Conservation (phyloP, 2,329 filamentous ascomycete genomes). For the Ophiocordyceps camponoti-rufipedis region DNA sequence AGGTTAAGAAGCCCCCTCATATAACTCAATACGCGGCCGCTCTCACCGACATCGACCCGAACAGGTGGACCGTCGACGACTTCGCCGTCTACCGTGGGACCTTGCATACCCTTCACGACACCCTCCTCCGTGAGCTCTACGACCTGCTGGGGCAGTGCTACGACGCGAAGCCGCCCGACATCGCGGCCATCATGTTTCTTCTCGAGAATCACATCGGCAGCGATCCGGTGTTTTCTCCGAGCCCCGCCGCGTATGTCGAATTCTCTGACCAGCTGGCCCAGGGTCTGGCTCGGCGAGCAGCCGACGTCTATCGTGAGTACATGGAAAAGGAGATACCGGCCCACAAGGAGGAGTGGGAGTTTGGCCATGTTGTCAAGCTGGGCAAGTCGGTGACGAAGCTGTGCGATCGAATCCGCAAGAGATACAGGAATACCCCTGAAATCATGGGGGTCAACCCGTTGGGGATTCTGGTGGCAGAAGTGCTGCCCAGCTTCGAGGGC, state of each 20-base stretch:
- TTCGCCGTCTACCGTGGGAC: slow-evolving; percentile 55
- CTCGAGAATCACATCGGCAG: slow-evolving; percentile 66
- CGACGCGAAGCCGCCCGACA: slow-evolving; percentile 67
- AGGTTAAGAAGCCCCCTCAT: slow-evolving; percentile 44
- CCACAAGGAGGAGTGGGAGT: slow-evolving; percentile 71
- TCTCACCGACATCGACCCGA: slow-evolving; percentile 37
- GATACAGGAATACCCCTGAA: slow-evolving; percentile 72
- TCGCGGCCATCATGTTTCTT: slow-evolving; percentile 63
- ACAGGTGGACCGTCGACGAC: slow-evolving; percentile 51
- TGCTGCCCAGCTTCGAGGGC: slow-evolving; percentile 78
- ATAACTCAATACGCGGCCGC: slow-evolving; percentile 32
- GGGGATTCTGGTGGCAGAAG: slow-evolving; percentile 59
- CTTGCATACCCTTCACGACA: slow-evolving; percentile 59
- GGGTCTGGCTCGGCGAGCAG: slow-evolving; percentile 55
- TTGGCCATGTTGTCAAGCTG: slow-evolving; percentile 75
- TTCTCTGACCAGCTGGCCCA: slow-evolving; percentile 57
- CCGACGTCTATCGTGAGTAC: slow-evolving; percentile 60
- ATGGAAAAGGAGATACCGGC: slow-evolving; percentile 67
- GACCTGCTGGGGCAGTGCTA: slow-evolving; percentile 78
- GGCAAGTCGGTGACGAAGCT: slow-evolving; percentile 74
- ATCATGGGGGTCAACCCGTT: slow-evolving; percentile 57
- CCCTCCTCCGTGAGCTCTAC: slow-evolving; percentile 71
- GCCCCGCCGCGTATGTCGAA: slow-evolving; percentile 48
- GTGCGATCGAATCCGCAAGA: slow-evolving; percentile 77
- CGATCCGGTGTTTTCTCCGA: slow-evolving; percentile 58